These are phyloP conservation scores for Choiromyces venosus DNA, from an alignment of 495 filamentous ascomycete genomes.

Conservation along the genomic window DNA sequence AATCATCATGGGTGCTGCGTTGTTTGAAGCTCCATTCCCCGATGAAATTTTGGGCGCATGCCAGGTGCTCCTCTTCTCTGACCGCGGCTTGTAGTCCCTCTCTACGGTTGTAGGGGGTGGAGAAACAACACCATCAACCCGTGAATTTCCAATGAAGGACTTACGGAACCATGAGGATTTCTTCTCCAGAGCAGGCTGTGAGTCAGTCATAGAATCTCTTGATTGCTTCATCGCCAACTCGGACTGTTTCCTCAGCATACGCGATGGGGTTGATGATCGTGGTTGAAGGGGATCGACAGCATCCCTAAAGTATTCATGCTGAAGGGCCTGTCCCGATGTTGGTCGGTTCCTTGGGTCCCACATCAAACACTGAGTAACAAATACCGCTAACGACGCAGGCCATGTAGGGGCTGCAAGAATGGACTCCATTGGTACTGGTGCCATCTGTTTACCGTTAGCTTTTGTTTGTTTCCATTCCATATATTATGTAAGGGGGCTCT, in stretches of 20 bases:
- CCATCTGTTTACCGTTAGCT: constrained; percentile 62
- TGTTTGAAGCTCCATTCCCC: constrained; percentile 43
- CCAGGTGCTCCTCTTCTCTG: constrained; percentile 43
- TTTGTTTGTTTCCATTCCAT: not conserved
- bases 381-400: constrained; percentile 78
- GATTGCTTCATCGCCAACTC: constrained; percentile 67
- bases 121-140: constrained; percentile 43
- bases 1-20: constrained; percentile 93
- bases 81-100: constrained; percentile 29
- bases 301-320: constrained; percentile 94
- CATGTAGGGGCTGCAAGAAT: constrained; percentile 86
- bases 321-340: constrained; percentile 87
- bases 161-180: constrained; percentile 96
- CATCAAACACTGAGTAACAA: constrained; percentile 99
- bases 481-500: constrained; percentile 27
- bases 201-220: constrained; percentile 49
- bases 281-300: constrained; percentile 87
- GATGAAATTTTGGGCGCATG: constrained; percentile 40
- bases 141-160: constrained; percentile 63
- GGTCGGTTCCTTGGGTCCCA: constrained; percentile 95
- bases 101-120: constrained; percentile 48
- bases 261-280: constrained; percentile 74
- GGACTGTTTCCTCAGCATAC: constrained; percentile 80
- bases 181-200: constrained; percentile 58
- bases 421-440: constrained; percentile 91